Conservation (phyloP, 345 rosid species). For the Ricinus communis region DNA sequence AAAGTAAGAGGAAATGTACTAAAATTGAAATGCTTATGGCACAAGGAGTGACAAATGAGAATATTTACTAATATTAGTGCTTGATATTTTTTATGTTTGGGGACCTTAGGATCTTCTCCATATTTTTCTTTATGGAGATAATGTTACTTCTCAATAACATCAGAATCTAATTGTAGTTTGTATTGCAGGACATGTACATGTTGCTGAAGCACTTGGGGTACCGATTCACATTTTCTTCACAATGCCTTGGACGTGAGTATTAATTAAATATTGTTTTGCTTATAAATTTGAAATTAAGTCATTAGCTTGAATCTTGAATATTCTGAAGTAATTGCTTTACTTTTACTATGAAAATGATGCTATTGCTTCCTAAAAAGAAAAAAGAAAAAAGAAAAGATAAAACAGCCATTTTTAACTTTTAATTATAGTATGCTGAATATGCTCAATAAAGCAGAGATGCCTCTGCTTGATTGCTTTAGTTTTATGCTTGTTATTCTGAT, state of each 20-base stretch:
- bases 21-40: no score
- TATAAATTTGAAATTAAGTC: slow-evolving; percentile 17
- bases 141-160: neutral
- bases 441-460: neutral
- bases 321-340: neutral
- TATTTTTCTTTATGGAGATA: neutral
- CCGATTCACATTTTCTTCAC: slow-evolving; percentile 99
- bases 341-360: neutral
- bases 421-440: neutral
- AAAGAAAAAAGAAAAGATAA: neutral
- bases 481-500: neutral
- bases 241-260: slow-evolving; percentile 99
- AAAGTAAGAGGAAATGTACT: neutral
- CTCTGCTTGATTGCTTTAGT: neutral
- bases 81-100: neutral
- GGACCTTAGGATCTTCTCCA: neutral
- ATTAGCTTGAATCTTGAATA: neutral
- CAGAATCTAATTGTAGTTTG: slow-evolving; percentile 16
- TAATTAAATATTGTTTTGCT: neutral
- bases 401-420: neutral
- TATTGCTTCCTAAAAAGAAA: neutral
- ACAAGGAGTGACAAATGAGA: neutral
- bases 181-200: slow-evolving; percentile 87
- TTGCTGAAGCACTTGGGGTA: slow-evolving; percentile 96
- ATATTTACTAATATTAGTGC: neutral